Evolutionary conservation across 2,329 filamentous ascomycete species (phyloP).

Genomic region (Kalaharituber pfeilii): DNA sequence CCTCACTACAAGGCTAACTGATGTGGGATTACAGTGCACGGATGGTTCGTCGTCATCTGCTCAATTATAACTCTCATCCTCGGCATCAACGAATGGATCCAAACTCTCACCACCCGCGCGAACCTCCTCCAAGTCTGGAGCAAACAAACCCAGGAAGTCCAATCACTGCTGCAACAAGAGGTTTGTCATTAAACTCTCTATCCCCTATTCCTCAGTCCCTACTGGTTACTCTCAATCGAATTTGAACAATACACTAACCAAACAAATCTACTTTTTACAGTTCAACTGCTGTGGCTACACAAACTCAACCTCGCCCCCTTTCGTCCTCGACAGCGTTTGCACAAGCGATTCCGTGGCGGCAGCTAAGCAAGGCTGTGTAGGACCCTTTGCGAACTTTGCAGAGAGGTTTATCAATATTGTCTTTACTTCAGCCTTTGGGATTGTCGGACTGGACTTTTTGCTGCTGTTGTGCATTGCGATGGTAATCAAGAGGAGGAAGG

Average conservation of each 20-base stretch:
- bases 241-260: too few species aligned
- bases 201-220: neutral
- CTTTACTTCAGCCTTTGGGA: conserved; percentile 64
- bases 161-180: conserved; percentile 52
- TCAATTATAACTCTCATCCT: conserved; percentile 47
- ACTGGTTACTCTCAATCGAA: too few species aligned
- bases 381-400: conserved; percentile 48
- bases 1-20: neutral
- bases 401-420: conserved; percentile 57
- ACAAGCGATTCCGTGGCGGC: conserved; percentile 53
- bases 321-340: conserved; percentile 51
- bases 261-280: conserved; percentile 27
- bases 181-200: conserved; percentile 31
- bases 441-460: conserved; percentile 54
- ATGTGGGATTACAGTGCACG: conserved; percentile 31
- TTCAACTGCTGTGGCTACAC: conserved; percentile 68
- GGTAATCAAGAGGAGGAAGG: conserved; percentile 63
- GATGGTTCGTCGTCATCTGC: conserved; percentile 45
- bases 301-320: conserved; percentile 54
- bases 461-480: conserved; percentile 56
- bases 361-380: conserved; percentile 50
- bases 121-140: conserved; percentile 46
- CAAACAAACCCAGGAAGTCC: conserved; percentile 37
- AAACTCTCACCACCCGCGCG: conserved; percentile 50
- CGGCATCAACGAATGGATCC: conserved; percentile 53